Evolutionary conservation across 148 eudicot genomes (phyloP).

Genomic region (Rhododendron ovatum): DNA sequence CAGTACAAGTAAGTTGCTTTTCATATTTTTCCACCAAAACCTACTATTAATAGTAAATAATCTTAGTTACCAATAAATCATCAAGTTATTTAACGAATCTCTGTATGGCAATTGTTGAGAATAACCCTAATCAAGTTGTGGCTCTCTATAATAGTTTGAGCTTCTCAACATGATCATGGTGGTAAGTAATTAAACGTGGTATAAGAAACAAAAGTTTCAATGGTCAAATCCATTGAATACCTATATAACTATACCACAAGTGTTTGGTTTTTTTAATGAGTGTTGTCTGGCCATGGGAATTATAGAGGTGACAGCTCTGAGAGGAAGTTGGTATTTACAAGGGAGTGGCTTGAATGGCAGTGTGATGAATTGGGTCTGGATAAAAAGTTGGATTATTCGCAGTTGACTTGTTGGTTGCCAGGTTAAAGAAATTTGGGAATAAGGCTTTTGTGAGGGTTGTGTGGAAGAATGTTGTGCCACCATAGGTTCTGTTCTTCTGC

Average conservation of each 20-base stretch:
- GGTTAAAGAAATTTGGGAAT: background rate
- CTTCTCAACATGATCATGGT: background rate
- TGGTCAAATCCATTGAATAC: background rate
- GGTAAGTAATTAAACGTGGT: background rate
- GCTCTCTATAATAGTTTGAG: background rate
- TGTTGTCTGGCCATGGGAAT: background rate
- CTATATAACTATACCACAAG: background rate
- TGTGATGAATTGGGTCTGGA: background rate
- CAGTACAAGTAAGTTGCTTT: slow-evolving; percentile 39
- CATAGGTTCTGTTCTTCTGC: too few relatives aligned
- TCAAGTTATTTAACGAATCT: background rate
- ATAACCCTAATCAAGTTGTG: background rate
- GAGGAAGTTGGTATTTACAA: background rate
- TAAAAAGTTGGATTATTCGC: too few relatives aligned
- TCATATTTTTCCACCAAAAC: background rate
- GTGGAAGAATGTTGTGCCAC: too few relatives aligned
- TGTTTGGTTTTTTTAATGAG: background rate
- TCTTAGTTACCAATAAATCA: background rate
- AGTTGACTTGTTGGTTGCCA: background rate
- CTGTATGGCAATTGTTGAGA: background rate
- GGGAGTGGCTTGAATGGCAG: background rate
- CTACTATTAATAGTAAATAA: background rate
- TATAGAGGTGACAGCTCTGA: background rate
- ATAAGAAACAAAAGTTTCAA: background rate
- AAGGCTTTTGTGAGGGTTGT: too few relatives aligned